Evolutionary conservation across 495 filamentous ascomycete species (phyloP).

Genomic region (Pyronema domesticum): DNA sequence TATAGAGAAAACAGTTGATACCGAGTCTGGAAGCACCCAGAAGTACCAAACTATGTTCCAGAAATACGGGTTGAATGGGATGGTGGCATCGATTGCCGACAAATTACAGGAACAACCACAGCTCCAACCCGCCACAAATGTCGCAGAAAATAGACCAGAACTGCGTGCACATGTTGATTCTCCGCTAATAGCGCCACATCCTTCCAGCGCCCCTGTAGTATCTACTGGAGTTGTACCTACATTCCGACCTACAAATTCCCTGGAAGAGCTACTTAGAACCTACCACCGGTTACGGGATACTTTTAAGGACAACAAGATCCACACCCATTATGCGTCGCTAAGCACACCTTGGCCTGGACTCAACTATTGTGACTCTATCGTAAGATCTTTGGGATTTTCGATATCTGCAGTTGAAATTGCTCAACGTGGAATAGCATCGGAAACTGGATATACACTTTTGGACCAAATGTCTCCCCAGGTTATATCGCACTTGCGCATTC

Average conservation of each 20-base stretch:
- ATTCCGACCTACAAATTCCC: not conserved
- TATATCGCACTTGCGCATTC: slow-evolving; percentile 73
- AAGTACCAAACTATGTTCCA: slow-evolving; percentile 42
- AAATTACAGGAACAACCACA: slow-evolving; percentile 35
- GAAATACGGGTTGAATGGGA: slow-evolving; percentile 40
- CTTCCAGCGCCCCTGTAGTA: not conserved
- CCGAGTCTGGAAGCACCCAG: slow-evolving; percentile 28
- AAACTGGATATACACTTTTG: slow-evolving; percentile 57
- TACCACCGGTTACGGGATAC: slow-evolving; percentile 70
- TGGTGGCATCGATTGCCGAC: slow-evolving; percentile 42
- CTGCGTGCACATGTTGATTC: not conserved
- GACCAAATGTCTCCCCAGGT: slow-evolving; percentile 66
- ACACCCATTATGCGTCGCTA: slow-evolving; percentile 27
- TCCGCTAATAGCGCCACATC: not conserved
- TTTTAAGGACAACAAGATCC: slow-evolving; percentile 50
- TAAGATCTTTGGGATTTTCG: slow-evolving; percentile 63
- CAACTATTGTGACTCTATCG: slow-evolving; percentile 40
- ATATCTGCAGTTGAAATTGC: slow-evolving; percentile 83
- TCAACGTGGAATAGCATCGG: slow-evolving; percentile 67
- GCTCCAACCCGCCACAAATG: slow-evolving; percentile 15
- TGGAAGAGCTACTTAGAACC: slow-evolving; percentile 53
- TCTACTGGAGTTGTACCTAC: not conserved
- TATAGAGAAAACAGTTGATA: slow-evolving; percentile 45
- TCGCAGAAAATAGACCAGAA: not conserved
- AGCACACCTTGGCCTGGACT: slow-evolving; percentile 1